Evolutionary conservation across 2,329 filamentous ascomycete species (phyloP).

Genomic region (Purpureocillium takamizusanense): DNA sequence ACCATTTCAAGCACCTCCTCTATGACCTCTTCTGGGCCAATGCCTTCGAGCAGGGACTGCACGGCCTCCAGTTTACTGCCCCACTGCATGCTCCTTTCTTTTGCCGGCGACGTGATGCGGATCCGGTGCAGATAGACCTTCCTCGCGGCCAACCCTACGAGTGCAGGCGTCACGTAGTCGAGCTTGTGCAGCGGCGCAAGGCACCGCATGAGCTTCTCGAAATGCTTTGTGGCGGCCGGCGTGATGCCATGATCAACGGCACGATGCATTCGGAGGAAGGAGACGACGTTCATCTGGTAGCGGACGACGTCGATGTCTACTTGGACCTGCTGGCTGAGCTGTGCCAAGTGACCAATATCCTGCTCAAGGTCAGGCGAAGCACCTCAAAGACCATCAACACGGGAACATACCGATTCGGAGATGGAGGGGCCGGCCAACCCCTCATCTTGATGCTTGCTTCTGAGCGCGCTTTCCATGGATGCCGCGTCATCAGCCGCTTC

Average conservation of each 20-base stretch:
- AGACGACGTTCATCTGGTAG: constrained; percentile 80
- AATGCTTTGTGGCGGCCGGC: constrained; percentile 68
- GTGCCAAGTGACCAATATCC: constrained; percentile 51
- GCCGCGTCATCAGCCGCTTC: constrained; percentile 32
- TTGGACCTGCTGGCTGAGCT: constrained; percentile 47
- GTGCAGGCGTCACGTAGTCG: constrained; percentile 72
- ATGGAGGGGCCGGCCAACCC: constrained; percentile 24
- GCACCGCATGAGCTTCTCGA: constrained; percentile 58
- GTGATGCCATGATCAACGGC: constrained; percentile 73
- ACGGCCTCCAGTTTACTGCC: constrained; percentile 71
- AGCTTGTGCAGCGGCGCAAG: constrained; percentile 76
- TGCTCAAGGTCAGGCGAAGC: constrained; percentile 16
- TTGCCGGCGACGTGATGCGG: constrained; percentile 54
- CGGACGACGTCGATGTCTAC: constrained; percentile 69
- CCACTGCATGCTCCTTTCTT: constrained; percentile 88
- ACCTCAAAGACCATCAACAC: neutral
- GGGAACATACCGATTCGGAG: constrained; percentile 29
- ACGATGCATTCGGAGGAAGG: constrained; percentile 81
- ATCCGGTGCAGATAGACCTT: constrained; percentile 89
- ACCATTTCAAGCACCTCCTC: constrained; percentile 54
- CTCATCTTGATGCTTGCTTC: constrained; percentile 13
- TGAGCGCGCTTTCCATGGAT: constrained; percentile 38
- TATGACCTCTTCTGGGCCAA: constrained; percentile 53
- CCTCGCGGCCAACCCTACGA: constrained; percentile 71
- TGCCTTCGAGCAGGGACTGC: constrained; percentile 51